Evolutionary conservation across 129 eudicot genomes (phyloP).

Genomic region (Tagetes patula): DNA sequence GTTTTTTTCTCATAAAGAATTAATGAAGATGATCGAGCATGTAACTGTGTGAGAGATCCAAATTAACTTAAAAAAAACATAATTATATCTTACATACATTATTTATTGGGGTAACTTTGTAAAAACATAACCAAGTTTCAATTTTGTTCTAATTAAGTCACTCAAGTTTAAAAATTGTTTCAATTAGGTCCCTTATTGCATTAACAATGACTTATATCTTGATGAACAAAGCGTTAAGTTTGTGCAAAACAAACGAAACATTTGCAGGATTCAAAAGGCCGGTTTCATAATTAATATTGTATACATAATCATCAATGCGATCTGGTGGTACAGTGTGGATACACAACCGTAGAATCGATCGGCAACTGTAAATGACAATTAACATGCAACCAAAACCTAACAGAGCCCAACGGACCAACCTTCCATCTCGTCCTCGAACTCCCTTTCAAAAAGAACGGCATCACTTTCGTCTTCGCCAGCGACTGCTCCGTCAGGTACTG

Average conservation of each 20-base stretch:
- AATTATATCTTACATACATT: too few relatives aligned
- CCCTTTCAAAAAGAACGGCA: constrained; percentile 52
- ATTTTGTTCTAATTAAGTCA: too few relatives aligned
- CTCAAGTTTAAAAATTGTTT: too few relatives aligned
- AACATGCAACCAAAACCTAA: constrained; percentile 8
- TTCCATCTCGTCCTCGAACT: constrained; percentile 63
- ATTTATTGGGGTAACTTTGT: too few relatives aligned
- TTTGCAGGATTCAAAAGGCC: neutral
- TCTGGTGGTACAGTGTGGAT: constrained; percentile 1
- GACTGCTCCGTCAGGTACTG: constrained; percentile 32
- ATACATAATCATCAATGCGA: neutral
- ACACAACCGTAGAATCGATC: neutral
- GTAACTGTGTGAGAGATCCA: too few relatives aligned
- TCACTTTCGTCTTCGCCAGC: constrained; percentile 12
- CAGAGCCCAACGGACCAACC: constrained; percentile 21
- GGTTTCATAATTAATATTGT: neutral
- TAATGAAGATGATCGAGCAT: too few relatives aligned
- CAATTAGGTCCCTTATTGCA: too few relatives aligned
- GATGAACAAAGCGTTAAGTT: neutral
- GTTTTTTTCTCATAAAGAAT: too few relatives aligned
- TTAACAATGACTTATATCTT: too few relatives aligned
- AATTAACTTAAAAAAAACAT: too few relatives aligned
- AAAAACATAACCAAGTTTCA: too few relatives aligned
- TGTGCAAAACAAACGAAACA: neutral
- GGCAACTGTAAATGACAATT: constrained; percentile 10